These are phyloP conservation scores for Tympanopsis confertula DNA, from an alignment of 2,329 filamentous ascomycete genomes.

Conservation along the genomic window DNA sequence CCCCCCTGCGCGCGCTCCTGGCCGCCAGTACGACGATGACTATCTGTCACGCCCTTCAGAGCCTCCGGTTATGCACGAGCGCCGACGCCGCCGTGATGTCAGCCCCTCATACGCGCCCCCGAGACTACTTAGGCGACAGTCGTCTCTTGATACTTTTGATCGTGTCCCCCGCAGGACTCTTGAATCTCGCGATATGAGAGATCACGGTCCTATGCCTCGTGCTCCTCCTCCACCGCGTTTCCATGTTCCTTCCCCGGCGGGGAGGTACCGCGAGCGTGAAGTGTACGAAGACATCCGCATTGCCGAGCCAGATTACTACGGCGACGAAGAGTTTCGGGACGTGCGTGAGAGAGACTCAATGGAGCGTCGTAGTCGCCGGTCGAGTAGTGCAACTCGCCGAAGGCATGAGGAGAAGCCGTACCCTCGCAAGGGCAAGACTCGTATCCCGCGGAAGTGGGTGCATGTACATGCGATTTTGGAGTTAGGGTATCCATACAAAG, in stretches of 20 bases:
- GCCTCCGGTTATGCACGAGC: conserved; percentile 31
- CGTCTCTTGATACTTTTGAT: conserved; percentile 55
- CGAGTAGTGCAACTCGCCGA: not conserved
- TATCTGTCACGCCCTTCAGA: not conserved
- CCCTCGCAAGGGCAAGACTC: conserved; percentile 46
- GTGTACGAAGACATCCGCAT: conserved; percentile 29
- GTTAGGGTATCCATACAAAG: conserved; percentile 50
- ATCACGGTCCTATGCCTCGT: conserved; percentile 12
- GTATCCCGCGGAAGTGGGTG: conserved; percentile 49
- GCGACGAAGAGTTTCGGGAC: conserved; percentile 42
- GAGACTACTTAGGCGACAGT: conserved; percentile 45
- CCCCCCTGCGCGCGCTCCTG: not conserved
- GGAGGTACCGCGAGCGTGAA: conserved; percentile 22
- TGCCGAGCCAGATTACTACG: conserved; percentile 32
- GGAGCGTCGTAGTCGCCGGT: conserved; percentile 1
- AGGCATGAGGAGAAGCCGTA: conserved; percentile 10
- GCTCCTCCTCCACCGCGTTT: not conserved
- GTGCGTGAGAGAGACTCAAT: conserved; percentile 24
- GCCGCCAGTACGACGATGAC: not conserved
- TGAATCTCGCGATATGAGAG: conserved; percentile 15
- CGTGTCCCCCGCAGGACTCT: conserved; percentile 37
- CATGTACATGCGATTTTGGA: conserved; percentile 47
- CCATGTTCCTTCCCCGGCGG: conserved; percentile 17
- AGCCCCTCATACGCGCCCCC: conserved; percentile 34
- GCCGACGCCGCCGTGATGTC: conserved; percentile 29